These are phyloP conservation scores for Phytophthora parvispora DNA, from an alignment of 352 stramenopile genomes.

Conservation along the genomic window DNA sequence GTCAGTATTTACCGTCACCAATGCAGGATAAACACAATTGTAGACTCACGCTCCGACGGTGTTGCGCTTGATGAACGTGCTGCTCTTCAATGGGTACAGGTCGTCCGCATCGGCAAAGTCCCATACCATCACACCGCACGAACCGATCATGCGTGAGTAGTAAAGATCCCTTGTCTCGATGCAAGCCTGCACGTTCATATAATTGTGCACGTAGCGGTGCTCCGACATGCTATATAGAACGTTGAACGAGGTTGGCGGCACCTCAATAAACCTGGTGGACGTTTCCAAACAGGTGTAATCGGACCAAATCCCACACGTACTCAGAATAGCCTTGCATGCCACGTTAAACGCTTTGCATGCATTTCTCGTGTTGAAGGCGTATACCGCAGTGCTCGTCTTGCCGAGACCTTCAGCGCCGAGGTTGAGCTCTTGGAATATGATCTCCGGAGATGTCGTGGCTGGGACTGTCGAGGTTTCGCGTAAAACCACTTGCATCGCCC, in stretches of 20 bases:
- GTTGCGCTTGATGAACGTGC: conserved; percentile 42
- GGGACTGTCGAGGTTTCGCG: conserved; percentile 46
- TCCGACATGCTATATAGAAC: conserved; percentile 37
- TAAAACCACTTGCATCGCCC: conserved; percentile 46
- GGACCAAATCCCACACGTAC: conserved; percentile 34
- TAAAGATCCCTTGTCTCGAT: conserved; percentile 34
- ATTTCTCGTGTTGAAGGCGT: conserved; percentile 41
- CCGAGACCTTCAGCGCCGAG: conserved; percentile 18
- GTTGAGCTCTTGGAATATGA: conserved; percentile 48
- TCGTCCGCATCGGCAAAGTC: conserved; percentile 56
- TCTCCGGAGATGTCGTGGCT: conserved; percentile 31
- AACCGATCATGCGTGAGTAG: conserved; percentile 39
- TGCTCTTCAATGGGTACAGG: conserved; percentile 32
- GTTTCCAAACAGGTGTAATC: conserved; percentile 32
- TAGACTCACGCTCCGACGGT: conserved; percentile 47
- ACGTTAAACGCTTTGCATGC: conserved; percentile 32
- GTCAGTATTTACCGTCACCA: not conserved
- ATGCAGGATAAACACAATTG: not conserved
- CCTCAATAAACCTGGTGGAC: conserved; percentile 29
- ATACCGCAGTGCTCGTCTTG: conserved; percentile 49
- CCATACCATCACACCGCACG: conserved; percentile 48
- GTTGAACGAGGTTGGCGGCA: conserved; percentile 23
- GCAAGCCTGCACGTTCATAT: conserved; percentile 22
- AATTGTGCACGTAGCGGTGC: conserved; percentile 24
- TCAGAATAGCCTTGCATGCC: conserved; percentile 35